Conservation (phyloP, 1,284 basidiomycete genomes). For the Phlebopus sp. region DNA sequence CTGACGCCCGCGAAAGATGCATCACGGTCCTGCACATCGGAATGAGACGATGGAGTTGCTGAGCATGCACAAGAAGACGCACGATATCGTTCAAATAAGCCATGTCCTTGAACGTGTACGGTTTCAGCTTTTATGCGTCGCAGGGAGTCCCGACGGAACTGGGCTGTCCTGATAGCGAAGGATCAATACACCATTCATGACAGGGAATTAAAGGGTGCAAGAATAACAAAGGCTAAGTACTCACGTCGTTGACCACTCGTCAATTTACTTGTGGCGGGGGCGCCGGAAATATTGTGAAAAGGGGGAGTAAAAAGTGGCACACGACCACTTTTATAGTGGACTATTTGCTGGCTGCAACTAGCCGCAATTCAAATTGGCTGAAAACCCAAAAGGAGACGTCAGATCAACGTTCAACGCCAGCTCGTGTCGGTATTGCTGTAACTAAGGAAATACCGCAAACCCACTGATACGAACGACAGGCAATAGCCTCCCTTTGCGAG, state of each 20-base stretch:
- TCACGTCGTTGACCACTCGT: not conserved
- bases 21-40: not conserved
- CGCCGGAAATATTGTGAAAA: slow-evolving; percentile 1
- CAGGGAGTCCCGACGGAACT: not conserved
- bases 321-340: slow-evolving; percentile 27
- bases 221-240: not conserved
- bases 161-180: not conserved
- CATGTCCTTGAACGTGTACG: not conserved
- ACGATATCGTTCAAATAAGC: slow-evolving; percentile 1
- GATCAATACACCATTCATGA: not conserved
- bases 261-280: not conserved
- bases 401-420: too few species aligned
- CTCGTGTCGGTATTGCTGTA: too few species aligned
- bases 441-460: too few species aligned
- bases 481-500: too few species aligned
- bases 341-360: slow-evolving; percentile 6
- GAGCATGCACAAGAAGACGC: not conserved
- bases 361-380: slow-evolving; percentile 16
- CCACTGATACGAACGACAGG: too few species aligned
- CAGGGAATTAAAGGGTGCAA: not conserved
- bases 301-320: slow-evolving; percentile 15
- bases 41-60: not conserved
- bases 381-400: slow-evolving; percentile 1
- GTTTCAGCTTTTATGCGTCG: not conserved
- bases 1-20: slow-evolving; percentile 6